Evolutionary conservation across 495 filamentous ascomycete species (phyloP), one percentile per base, ranked within the genome.

Genomic region (Hyaloscypha hepaticicola): DNA sequence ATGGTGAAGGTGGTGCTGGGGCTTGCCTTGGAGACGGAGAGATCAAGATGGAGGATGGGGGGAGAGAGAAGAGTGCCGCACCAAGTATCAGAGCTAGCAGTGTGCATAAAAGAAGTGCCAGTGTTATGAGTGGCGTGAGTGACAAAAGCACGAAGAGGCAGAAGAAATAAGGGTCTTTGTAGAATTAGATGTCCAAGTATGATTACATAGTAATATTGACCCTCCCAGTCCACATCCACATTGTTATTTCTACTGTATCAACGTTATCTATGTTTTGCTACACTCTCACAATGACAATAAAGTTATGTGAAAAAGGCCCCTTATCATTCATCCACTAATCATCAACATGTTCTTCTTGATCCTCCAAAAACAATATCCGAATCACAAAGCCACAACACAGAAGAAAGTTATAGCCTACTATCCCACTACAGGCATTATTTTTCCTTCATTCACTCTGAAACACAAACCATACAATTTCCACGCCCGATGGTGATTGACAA

Each of bases 81-180:
- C 34, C 63, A 5, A 65, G 66, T 38, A 27, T 38, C 24, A 61
- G 26, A 68, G 71, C 51, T 69, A 71, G 56, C 69, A 74, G 26
- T 65, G 58, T 14, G 31, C 67, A 87, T 57, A 93, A 93, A 78
- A 79, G 90, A 50, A 92, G 89, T 65, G 88, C 88, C 9, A 92
- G 89, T 74, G 90, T 90, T 60, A 69, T 92, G 29, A 92, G 89
- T 73, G 75, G 75, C 49, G 72, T 72, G 19, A 91, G 88, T 76
- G 86, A 89, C 58, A 90, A 90, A 79, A 90, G 87, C 65, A 72
- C 77, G 0, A 92, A 93, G 76, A 79, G 88, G 61, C 83, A 86
- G 75, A 87, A 86, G 78, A 90, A 88, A 76, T 90, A 52, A 22
- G 52, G 11, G 12, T 33, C 38, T 45, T 33, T 14, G 38, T 45